Percentiles rank a stretch among this genome's conserved stretches.
Conservation (phyloP, 2,329 filamentous ascomycete genomes). For the Chlorencoelia australis region DNA sequence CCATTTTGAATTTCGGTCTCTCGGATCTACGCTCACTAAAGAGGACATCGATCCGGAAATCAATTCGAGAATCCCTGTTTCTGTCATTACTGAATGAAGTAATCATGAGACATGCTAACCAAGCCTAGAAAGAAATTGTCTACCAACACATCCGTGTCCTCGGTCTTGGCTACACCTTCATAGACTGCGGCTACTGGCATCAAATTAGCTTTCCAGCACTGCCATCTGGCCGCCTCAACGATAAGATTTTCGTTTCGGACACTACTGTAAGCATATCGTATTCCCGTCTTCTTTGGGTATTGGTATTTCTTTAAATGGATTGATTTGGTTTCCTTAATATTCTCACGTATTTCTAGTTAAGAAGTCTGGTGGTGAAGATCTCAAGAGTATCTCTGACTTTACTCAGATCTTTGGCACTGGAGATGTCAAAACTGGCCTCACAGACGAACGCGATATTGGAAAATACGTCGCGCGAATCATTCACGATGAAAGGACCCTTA, state of each 20-base stretch:
- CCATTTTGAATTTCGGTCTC: not conserved
- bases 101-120: too few relatives aligned
- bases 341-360: too few relatives aligned
- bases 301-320: too few relatives aligned
- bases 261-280: slow-evolving; percentile 1
- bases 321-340: too few relatives aligned
- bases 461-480: slow-evolving; percentile 41
- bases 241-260: too few relatives aligned
- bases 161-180: slow-evolving; percentile 42
- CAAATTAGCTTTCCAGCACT: slow-evolving; percentile 37
- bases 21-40: too few relatives aligned
- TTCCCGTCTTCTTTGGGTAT: too few relatives aligned
- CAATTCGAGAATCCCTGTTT: too few relatives aligned
- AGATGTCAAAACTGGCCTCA: slow-evolving; percentile 33
- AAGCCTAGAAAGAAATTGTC: slow-evolving; percentile 43
- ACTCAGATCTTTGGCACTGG: slow-evolving; percentile 37
- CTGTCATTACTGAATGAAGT: too few relatives aligned
- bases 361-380: too few relatives aligned
- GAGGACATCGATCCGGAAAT: too few relatives aligned
- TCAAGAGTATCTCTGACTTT: too few relatives aligned
- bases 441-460: slow-evolving; percentile 43
- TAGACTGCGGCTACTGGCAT: slow-evolving; percentile 51
- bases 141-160: slow-evolving; percentile 38
- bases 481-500: slow-evolving; percentile 41
- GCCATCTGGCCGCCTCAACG: slow-evolving; percentile 30